Evolutionary conservation across 805 yeast species (phyloP).

Genomic region (Ogataea pilisensis): DNA sequence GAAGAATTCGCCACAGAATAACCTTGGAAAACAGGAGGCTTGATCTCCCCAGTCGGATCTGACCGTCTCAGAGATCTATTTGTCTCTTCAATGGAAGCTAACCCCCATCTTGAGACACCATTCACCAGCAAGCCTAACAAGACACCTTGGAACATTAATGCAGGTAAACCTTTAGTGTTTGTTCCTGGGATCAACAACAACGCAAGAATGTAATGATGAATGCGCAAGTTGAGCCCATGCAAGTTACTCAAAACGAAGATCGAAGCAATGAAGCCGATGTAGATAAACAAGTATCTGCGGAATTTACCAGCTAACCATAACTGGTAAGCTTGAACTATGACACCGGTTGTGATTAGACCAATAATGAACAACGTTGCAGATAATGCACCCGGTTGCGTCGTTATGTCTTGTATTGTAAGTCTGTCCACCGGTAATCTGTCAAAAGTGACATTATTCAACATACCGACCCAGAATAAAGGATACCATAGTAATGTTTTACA

Average conservation of each 20-base stretch:
- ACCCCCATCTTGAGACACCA: constrained; percentile 91
- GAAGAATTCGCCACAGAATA: constrained; percentile 30
- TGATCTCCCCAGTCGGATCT: constrained; percentile 57
- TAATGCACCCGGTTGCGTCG: constrained; percentile 72
- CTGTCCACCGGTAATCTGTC: constrained; percentile 88
- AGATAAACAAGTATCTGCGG: constrained; percentile 51
- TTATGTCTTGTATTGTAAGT: constrained; percentile 65
- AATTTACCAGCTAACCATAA: constrained; percentile 79
- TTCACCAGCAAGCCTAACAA: constrained; percentile 74
- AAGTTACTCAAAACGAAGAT: constrained; percentile 44
- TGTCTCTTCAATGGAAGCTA: constrained; percentile 85
- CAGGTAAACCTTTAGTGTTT: constrained; percentile 64
- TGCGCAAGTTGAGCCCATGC: constrained; percentile 68
- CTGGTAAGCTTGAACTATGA: constrained; percentile 67
- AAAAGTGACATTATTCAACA: constrained; percentile 81
- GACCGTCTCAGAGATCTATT: constrained; percentile 60
- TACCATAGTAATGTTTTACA: constrained; percentile 60
- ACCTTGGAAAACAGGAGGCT: constrained; percentile 47
- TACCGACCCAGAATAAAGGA: constrained; percentile 78
- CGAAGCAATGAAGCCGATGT: constrained; percentile 40
- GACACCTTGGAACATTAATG: constrained; percentile 78
- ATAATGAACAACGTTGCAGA: constrained; percentile 55
- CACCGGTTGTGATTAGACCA: constrained; percentile 46
- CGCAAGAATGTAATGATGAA: constrained; percentile 80
- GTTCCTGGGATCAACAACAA: constrained; percentile 80